Evolutionary conservation across 306 rosid genomes (phyloP).

Genomic region (Lathyrus aphaca): DNA sequence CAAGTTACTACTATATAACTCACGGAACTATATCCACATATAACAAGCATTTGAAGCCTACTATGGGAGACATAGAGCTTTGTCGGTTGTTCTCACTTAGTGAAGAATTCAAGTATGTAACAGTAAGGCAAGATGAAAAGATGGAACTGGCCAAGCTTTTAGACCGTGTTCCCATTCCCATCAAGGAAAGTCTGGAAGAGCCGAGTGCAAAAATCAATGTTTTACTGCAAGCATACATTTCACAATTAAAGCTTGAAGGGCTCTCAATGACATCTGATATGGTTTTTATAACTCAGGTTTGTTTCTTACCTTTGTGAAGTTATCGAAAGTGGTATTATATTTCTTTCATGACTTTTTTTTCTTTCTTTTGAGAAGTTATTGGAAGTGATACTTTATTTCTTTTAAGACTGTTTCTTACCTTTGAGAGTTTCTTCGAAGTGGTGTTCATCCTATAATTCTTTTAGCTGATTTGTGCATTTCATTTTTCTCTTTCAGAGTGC

Average conservation of each 20-base stretch:
- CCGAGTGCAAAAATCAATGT: constrained; percentile 96
- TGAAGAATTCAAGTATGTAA: constrained; percentile 94
- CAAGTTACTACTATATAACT: constrained; percentile 89
- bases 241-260: constrained; percentile 94
- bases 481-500: too few relatives aligned
- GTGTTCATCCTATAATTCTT: too few relatives aligned
- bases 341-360: too few relatives aligned
- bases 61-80: constrained; percentile 93
- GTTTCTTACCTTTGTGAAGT: not conserved
- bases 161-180: constrained; percentile 92
- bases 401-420: too few relatives aligned
- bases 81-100: constrained; percentile 91
- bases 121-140: constrained; percentile 91
- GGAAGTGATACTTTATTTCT: too few relatives aligned
- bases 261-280: constrained; percentile 90
- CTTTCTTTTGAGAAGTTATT: too few relatives aligned
- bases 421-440: too few relatives aligned
- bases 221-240: constrained; percentile 87
- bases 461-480: too few relatives aligned
- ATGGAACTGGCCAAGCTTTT: constrained; percentile 87
- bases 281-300: constrained; percentile 97
- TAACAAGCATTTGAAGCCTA: constrained; percentile 94
- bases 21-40: constrained; percentile 93
- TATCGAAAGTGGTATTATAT: not conserved
- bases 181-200: constrained; percentile 96